Base-by-base conservation (phyloP, 768 basidiomycete genomes). In the Scleroderma bovista region DNA sequence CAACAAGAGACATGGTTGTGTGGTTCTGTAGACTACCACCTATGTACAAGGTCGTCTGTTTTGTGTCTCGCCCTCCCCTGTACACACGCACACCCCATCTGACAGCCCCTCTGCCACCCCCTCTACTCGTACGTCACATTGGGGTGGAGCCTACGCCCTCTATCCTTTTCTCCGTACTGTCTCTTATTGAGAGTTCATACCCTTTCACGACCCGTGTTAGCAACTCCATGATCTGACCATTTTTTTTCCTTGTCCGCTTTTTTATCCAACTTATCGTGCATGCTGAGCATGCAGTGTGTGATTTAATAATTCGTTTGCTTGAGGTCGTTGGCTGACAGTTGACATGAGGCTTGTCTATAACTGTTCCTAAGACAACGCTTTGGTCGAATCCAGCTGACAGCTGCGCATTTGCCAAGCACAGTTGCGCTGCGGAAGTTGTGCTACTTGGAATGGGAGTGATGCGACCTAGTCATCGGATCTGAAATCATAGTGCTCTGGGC, bases 1-100 rank as follows among this genome's bases (percentile, higher is more conserved):
- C 54, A 46, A 64, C 63, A 73, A 73, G 66, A 77, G 73, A 71
- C 50, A 54, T 48, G 53, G 60, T 57, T 77, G 75, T 54, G 60
- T 75, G 52, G 69, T 77, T 60, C 66, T 77, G 61, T 77, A 69
- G 72, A 62, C 57, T 65, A 65, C 44, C 26, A 29, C 26, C 5
- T 29, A 29, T 51, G 37, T 43, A 40, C 59, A 62, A 29, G 58
- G 56, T 17, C 39, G 41, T 26, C 23, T 43, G 16, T 20, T 19
- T 22, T 42, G 19, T 43, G 22, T 26, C 10, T 19, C 24, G 16
- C 41, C 11, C n/a, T 24, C 23, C 41, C 41, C 13, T 43, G 24
- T 29, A 29, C 26, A 9, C 26, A 29, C 26, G 9, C 26, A 29
- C 26, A n/a, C n/a, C n/a, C n/a, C n/a, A n/a, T n/a, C 26, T 29